Conservation (phyloP, 1,284 basidiomycete genomes). For the Amylostereum chailletii region DNA sequence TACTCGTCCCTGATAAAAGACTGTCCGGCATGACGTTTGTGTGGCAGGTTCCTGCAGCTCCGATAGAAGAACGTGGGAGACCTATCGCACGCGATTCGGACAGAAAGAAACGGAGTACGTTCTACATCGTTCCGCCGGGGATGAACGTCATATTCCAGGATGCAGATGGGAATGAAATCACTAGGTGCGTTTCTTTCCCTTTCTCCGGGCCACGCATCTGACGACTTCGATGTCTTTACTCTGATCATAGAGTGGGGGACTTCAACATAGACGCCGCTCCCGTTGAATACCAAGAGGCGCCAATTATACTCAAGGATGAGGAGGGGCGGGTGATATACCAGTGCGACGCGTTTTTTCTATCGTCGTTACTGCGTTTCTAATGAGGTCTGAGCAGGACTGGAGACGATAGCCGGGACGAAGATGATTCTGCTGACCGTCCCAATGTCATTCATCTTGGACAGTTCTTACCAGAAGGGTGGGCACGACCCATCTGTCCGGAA, state of each 20-base stretch:
- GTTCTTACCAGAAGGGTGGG: constrained; percentile 6
- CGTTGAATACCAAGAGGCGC: constrained; percentile 20
- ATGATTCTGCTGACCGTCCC: constrained; percentile 6
- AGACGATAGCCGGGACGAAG: constrained; percentile 6
- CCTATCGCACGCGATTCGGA: constrained; percentile 19
- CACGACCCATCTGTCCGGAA: not conserved
- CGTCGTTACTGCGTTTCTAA: not conserved
- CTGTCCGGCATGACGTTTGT: not conserved
- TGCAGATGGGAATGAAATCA: constrained; percentile 54
- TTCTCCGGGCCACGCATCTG: not conserved
- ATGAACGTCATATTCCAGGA: constrained; percentile 64
- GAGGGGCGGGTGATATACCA: constrained; percentile 39
- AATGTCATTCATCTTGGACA: constrained; percentile 13
- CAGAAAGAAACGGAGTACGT: constrained; percentile 28
- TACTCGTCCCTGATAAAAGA: not conserved
- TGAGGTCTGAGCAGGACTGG: constrained; percentile 9
- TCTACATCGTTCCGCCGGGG: constrained; percentile 59
- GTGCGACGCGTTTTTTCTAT: constrained; percentile 17
- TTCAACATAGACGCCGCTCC: constrained; percentile 20
- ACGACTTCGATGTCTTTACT: not conserved
- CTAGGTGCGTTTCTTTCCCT: constrained; percentile 32
- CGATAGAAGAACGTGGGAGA: constrained; percentile 16
- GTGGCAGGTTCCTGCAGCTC: constrained; percentile 9
- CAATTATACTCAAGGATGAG: constrained; percentile 40
- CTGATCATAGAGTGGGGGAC: constrained; percentile 32